Evolutionary conservation across 345 rosid species (phyloP), one percentile per base, ranked within the genome.

Genomic region (Acer saccharum): DNA sequence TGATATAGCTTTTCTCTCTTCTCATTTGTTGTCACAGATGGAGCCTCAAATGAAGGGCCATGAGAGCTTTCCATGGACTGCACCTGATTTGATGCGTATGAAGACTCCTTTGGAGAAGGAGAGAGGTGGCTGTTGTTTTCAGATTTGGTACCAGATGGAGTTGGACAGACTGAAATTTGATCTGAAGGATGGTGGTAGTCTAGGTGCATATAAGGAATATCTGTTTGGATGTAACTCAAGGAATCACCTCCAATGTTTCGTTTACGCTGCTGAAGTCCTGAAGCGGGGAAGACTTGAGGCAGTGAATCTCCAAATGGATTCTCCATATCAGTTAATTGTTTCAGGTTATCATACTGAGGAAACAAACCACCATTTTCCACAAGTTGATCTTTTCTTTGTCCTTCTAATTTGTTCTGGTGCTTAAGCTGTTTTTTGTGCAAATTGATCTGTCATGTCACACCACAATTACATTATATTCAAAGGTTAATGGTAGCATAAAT

Each of bases 11-110:
- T 84, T 60, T 60, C 86, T 48, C 74, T 75, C 58, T 65, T 85
- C 76, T 79, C 86, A 69, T 81, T 78, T 16, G 43, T 81, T 73
- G 72, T 41, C 78, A 72, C 60, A 78, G 70, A 76, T 77, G 78
- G 74, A 83, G 83, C 84, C 77, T 84, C 79, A 50, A 82, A 76
- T 50, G 79, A 58, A 76, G 84, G 81, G 72, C 83, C 84, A 75
- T 43, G 78, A 65, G 86, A 79, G 61, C 86, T 85, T 80, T 88
- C 90, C 21, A 79, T 52, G 60, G 89, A 84, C 71, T 82, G 86
- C 71, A 82, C 85, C 73, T 79, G 91, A 77, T 84, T 91, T 70
- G 97, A 92, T 74, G 89, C 81, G 86, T 82, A 83, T 62, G 91
- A 89, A 39, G 90, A 88, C 76, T 82, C 87, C 73, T 87, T 82